Percentiles rank a stretch among this genome's conserved stretches.
Evolutionary conservation across 2,329 filamentous ascomycete species (phyloP).

Genomic region (Trichoderma sp.): DNA sequence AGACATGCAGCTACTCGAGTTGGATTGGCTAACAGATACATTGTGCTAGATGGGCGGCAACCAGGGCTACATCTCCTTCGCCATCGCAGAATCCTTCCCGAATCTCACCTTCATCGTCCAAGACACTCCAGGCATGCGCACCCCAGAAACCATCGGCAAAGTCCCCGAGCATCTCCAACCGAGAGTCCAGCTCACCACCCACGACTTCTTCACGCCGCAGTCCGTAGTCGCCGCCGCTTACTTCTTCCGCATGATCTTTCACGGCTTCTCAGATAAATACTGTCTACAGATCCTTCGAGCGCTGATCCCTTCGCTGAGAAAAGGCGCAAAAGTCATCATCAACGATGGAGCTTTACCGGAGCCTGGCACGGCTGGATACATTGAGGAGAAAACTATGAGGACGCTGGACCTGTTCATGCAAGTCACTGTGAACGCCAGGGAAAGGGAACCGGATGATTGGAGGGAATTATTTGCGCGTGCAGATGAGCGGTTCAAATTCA

Average conservation of each 20-base stretch:
- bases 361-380: slow-evolving; percentile 20
- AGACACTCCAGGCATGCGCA: slow-evolving; percentile 26
- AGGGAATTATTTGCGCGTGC: slow-evolving; percentile 14
- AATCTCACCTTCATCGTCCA: slow-evolving; percentile 22
- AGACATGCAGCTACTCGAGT: not conserved
- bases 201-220: slow-evolving; percentile 32
- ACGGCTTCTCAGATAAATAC: slow-evolving; percentile 36
- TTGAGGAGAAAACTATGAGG: slow-evolving; percentile 13
- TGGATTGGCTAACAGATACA: not conserved
- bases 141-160: slow-evolving; percentile 22
- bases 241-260: slow-evolving; percentile 34
- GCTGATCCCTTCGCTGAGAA: slow-evolving; percentile 31
- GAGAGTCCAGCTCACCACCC: slow-evolving; percentile 26
- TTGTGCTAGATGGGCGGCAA: slow-evolving; percentile 17
- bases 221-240: slow-evolving; percentile 28
- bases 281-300: slow-evolving; percentile 31
- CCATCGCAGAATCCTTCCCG: slow-evolving; percentile 17
- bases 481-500: slow-evolving; percentile 15
- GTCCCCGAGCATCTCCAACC: slow-evolving; percentile 23
- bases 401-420: slow-evolving; percentile 21
- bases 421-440: slow-evolving; percentile 19
- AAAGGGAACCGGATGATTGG: slow-evolving; percentile 20
- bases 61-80: slow-evolving; percentile 20
- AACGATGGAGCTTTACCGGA: slow-evolving; percentile 28
- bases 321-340: slow-evolving; percentile 27